Conservation (phyloP, 441 rosid genomes). For the Aleurites moluccanus region DNA sequence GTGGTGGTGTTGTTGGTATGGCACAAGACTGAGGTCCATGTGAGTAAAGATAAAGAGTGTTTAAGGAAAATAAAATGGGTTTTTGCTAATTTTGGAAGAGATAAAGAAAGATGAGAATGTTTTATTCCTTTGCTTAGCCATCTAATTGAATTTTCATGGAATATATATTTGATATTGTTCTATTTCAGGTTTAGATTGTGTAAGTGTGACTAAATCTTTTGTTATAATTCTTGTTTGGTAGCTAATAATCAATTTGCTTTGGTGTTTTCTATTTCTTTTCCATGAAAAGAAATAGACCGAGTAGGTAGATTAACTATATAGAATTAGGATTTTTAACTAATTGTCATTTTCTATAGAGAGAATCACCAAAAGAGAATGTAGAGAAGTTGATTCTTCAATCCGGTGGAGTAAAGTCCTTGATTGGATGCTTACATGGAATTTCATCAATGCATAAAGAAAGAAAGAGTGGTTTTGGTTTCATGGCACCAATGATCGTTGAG, state of each 20-base stretch:
- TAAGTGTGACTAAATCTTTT: not conserved
- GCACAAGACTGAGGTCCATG: conserved; percentile 23
- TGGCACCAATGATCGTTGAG: conserved; percentile 24
- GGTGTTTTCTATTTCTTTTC: not conserved
- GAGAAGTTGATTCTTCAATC: conserved; percentile 58
- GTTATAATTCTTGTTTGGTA: not conserved
- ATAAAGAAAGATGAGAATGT: not conserved
- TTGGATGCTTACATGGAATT: conserved; percentile 60
- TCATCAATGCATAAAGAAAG: conserved; percentile 42
- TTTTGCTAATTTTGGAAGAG: not conserved
- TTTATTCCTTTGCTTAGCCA: too few species aligned
- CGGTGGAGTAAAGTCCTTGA: conserved; percentile 58
- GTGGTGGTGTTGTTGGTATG: conserved; percentile 18
- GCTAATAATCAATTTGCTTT: not conserved
- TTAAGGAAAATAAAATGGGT: not conserved
- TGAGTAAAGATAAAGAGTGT: too few species aligned
- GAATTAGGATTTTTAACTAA: not conserved
- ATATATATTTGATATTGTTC: not conserved
- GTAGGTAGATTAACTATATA: not conserved
- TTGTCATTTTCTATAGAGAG: conserved; percentile 43
- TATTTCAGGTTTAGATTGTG: too few species aligned
- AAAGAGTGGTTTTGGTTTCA: conserved; percentile 18
- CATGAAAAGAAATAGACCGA: not conserved
- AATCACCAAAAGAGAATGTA: conserved; percentile 50
- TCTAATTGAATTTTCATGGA: too few species aligned